A percentile compares a stretch with the other conserved stretches of the same genome.
phyloP scores from a whole-genome alignment of 2,329 filamentous ascomycete species.

The Colletotrichum salicis region DNA sequence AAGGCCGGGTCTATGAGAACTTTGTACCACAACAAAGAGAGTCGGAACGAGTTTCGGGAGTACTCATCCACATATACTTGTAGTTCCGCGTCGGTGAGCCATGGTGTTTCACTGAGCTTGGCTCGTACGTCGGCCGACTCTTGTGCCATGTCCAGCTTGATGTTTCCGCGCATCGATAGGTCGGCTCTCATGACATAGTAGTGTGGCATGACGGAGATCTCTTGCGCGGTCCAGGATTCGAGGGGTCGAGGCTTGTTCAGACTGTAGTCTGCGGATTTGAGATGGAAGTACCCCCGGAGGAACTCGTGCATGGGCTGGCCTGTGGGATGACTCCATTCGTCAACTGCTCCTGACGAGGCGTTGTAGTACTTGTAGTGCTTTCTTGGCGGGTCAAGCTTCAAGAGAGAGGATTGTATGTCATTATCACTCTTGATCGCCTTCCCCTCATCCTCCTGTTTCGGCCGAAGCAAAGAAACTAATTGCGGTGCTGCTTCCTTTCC shows the following conservation, averaged over 20 bases:
- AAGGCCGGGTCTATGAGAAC: slow-evolving; percentile 61
- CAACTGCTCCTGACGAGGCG: slow-evolving; percentile 60
- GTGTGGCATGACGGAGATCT: slow-evolving; percentile 69
- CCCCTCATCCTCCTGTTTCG: slow-evolving; percentile 18
- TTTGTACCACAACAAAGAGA: slow-evolving; percentile 75
- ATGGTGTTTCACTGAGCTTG: slow-evolving; percentile 43
- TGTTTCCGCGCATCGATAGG: slow-evolving; percentile 67
- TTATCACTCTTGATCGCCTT: background rate
- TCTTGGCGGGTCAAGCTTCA: slow-evolving; percentile 62
- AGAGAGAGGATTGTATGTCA: slow-evolving; percentile 67
- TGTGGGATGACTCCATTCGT: slow-evolving; percentile 45
- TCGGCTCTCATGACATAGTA: slow-evolving; percentile 75
- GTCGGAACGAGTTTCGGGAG: slow-evolving; percentile 71
- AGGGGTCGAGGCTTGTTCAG: slow-evolving; percentile 65
- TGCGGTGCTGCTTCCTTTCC: background rate
- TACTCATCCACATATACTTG: slow-evolving; percentile 70
- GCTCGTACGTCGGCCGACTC: background rate
- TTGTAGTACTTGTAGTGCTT: slow-evolving; percentile 80
- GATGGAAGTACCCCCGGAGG: slow-evolving; percentile 73
- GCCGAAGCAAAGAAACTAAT: background rate
- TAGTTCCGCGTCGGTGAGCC: slow-evolving; percentile 69
- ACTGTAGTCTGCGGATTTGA: slow-evolving; percentile 72
- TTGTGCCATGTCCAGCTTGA: slow-evolving; percentile 53
- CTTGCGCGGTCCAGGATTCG: slow-evolving; percentile 63
- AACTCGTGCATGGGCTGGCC: slow-evolving; percentile 59